These are phyloP conservation scores for Leptodermis oblonga DNA, from an alignment of 257 asterid genomes.

Conservation along the genomic window DNA sequence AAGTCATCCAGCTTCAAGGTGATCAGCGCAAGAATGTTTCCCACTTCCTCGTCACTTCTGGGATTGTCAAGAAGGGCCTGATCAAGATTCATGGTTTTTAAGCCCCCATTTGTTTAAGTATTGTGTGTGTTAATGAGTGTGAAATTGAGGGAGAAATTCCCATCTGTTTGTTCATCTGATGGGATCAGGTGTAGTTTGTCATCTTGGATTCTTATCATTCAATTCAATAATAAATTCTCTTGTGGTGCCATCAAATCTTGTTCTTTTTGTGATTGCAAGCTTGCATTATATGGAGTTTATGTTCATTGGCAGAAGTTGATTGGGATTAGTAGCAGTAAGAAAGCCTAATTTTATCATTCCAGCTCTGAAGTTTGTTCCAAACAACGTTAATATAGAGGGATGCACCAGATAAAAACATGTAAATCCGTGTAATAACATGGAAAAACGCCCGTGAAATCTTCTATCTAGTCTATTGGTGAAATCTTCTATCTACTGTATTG, in stretches of 20 bases:
- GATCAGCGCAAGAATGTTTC: conserved; percentile 84
- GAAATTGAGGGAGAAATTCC: neutral
- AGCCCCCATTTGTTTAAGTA: too few relatives aligned
- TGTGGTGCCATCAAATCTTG: neutral
- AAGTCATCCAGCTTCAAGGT: conserved; percentile 82
- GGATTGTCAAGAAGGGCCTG: conserved; percentile 63
- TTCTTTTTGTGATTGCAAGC: neutral
- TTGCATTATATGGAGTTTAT: too few relatives aligned
- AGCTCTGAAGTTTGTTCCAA: too few relatives aligned
- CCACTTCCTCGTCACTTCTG: conserved; percentile 47
- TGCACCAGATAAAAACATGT: too few relatives aligned
- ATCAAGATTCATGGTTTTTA: conserved; percentile 87
- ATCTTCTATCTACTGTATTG: too few relatives aligned
- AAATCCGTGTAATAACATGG: too few relatives aligned
- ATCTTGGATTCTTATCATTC: neutral
- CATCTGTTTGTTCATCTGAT: conserved; percentile 11
- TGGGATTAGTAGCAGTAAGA: too few relatives aligned
- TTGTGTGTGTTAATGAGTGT: conserved; percentile 3
- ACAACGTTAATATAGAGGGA: too few relatives aligned
- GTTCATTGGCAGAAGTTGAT: too few relatives aligned
- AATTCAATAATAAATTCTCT: neutral
- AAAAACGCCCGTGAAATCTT: too few relatives aligned
- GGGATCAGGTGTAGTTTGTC: conserved; percentile 18
- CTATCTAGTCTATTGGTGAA: too few relatives aligned
- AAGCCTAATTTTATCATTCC: too few relatives aligned